Base-by-base conservation (phyloP, 176 grass and related monocot genomes). In the Aegilops sharonensis region DNA sequence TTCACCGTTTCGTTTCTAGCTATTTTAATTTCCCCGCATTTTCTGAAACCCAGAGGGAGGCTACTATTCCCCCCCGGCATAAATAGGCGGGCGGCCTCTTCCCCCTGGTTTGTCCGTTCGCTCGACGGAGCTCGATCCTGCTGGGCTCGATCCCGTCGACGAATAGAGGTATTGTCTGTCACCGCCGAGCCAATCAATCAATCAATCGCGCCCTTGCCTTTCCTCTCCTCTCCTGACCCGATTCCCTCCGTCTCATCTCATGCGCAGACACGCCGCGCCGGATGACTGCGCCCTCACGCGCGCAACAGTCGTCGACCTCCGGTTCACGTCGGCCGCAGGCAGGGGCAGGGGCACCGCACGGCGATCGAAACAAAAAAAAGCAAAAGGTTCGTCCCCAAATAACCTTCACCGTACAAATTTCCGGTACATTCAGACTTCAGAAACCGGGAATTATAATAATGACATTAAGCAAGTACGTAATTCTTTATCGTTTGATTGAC, bases 51-150 rank as follows among this genome's bases (percentile, higher is more conserved):
- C 14, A 1, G 48, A 52, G 48, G 48, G 37, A 9, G 8, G 37
- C 47, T 0, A 56, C 52, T 20, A 56, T 56, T 56, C 4, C 17
- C 15, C 73, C 9, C 40, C 2, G 20, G 52, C 71, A 79, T 65
- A 84, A 84, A 84, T 79, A 89, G 75, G 39, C 42, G 36, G 6
- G 30, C 72, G 15, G 21, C 42, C 35, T 73, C 50, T 1, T 54
- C 81, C 10, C 39, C 37, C 11, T 42, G 7, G 66, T 39, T 84
- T 84, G 56, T 48, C 75, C 43, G 9, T 31, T 83, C 68, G 71
- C 47, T 76, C 77, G 32, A 85, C 65, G 82, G 59, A 45, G 62
- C 25, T 20, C 63, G 48, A 52, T 52, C 48, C 48, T 52, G 48
- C 60, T 8, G 69, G 23, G 34, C 35, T 52, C 48, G 48, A 17